phyloP scores from a whole-genome alignment of 176 grass and related monocot genomes.

The Oryza brachyantha region DNA sequence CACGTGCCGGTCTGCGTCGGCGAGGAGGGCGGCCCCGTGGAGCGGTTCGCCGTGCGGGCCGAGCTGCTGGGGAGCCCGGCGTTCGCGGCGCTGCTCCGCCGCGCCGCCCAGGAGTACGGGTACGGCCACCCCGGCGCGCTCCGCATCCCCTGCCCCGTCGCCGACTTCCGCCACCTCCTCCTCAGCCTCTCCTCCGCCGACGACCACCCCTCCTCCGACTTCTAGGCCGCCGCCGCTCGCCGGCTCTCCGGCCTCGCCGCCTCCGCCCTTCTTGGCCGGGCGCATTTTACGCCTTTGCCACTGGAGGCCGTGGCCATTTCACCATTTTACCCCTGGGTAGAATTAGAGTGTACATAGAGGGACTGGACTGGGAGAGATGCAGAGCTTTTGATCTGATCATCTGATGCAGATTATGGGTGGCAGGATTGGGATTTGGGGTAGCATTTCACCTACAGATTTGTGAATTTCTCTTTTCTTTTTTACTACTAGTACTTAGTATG shows the following conservation, averaged over 20 bases:
- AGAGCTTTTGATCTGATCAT: background rate
- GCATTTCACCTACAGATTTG: background rate
- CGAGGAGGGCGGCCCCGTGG: slow-evolving; percentile 54
- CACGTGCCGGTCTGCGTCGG: slow-evolving; percentile 89
- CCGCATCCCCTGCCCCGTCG: slow-evolving; percentile 82
- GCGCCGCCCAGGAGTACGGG: slow-evolving; percentile 86
- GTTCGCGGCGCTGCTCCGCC: slow-evolving; percentile 64
- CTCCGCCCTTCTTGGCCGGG: background rate
- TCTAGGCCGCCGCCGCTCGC: background rate
- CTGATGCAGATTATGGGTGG: background rate
- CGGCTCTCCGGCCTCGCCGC: background rate
- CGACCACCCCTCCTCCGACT: background rate
- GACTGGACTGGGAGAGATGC: background rate
- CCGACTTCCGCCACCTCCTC: slow-evolving; percentile 60
- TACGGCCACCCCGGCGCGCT: slow-evolving; percentile 81
- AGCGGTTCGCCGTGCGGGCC: slow-evolving; percentile 73
- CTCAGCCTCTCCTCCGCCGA: slow-evolving; percentile 27
- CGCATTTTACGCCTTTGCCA: background rate
- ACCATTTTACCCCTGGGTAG: slow-evolving; percentile 19
- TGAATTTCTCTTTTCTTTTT: slow-evolving; percentile 9
- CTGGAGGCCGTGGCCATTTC: background rate
- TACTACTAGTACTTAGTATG: background rate
- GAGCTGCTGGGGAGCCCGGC: slow-evolving; percentile 57
- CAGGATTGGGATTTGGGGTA: background rate
- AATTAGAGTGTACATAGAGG: slow-evolving; percentile 22